Base-by-base conservation (phyloP, 345 rosid genomes). In the Boechera divaricarpa region DNA sequence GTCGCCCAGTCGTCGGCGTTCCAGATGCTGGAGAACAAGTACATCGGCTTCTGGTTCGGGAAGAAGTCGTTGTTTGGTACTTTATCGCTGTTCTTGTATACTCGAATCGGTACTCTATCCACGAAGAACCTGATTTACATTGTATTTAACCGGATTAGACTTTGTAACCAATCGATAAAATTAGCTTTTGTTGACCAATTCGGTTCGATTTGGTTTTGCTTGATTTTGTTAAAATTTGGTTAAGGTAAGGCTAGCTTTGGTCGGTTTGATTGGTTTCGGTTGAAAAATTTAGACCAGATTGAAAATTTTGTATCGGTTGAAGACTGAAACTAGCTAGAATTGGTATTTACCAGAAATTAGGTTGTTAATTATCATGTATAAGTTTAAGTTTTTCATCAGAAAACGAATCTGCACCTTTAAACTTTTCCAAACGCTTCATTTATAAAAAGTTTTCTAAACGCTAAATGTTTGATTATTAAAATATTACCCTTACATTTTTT, bases 1-100 rank as follows among this genome's bases (percentile, higher is more conserved):
- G 99, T 95, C 9, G 98, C 99, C 99, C 98, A 95, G 0, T 95
- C 98, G 35, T 95, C 99, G 0, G 98, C 99, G 76, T 92, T 92
- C 98, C 99, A 95, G 8, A 95, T 89, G 82, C 97, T 92, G 7
- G 99, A 95, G 82, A 92, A 95, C 38, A 95, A 82, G 86, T 86
- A 91, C 99, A 95, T 91, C 0, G 98, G 99, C 89, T 91, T 95
- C 83, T 88, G 93, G 60, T 91, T 83, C 2, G 99, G 99, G 81
- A 92, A 95, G 87, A 92, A 95, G 55, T 86, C 77, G 78, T 95
- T 95, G 79, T 74, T 63, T 24, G 79, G 79, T n/a, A 74, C 64
- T 13, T 92, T 69, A 0, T 94, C 97, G 26, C 91, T 91, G 96
- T 92, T 95, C 80, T 88, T 92, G 82, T 36, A 82, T 13, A 95